Percentiles rank a stretch among this genome's conserved stretches.
These are phyloP conservation scores for Xylaria nigripes DNA, from an alignment of 495 filamentous ascomycete species.

Conservation along the genomic window DNA sequence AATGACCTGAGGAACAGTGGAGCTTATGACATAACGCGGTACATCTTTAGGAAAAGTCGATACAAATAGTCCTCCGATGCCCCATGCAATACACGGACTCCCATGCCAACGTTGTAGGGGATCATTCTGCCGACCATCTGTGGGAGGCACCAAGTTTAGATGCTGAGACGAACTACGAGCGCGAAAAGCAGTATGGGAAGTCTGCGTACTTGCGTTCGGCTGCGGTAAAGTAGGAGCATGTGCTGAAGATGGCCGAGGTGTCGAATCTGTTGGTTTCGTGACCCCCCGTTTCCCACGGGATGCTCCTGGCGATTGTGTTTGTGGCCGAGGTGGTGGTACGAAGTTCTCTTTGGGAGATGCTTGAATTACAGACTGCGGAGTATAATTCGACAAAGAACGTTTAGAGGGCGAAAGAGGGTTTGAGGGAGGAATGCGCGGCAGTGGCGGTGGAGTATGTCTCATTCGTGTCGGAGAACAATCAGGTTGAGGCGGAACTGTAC, in stretches of 20 bases:
- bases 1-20: slow-evolving; percentile 65
- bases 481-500: slow-evolving; percentile 22
- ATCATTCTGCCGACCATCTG: slow-evolving; percentile 73
- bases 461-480: slow-evolving; percentile 25
- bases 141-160: slow-evolving; percentile 48
- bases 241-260: slow-evolving; percentile 62
- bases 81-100: slow-evolving; percentile 76
- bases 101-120: slow-evolving; percentile 84
- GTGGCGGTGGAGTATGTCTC: slow-evolving; percentile 40
- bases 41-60: slow-evolving; percentile 84
- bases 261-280: slow-evolving; percentile 41
- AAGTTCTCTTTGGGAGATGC: slow-evolving; percentile 29
- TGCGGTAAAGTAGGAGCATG: slow-evolving; percentile 48
- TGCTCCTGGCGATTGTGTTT: slow-evolving; percentile 75
- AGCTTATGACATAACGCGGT: slow-evolving; percentile 72
- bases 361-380: slow-evolving; percentile 24
- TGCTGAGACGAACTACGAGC: slow-evolving; percentile 34
- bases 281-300: slow-evolving; percentile 43
- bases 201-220: slow-evolving; percentile 23
- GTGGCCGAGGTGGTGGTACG: slow-evolving; percentile 61
- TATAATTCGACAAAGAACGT: slow-evolving; percentile 40
- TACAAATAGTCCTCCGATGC: slow-evolving; percentile 72
- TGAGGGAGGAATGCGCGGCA: slow-evolving; percentile 20
- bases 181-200: slow-evolving; percentile 14
- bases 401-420: slow-evolving; percentile 47